These are phyloP conservation scores for carrot (Daucus carota) DNA, from an alignment of 129 eudicot genomes.

Conservation along the genomic window DH1_v3.0 NC_030385.2:41164001-41164500, in stretches of 20 bases:
- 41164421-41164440: background rate
- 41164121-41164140: slow-evolving; percentile 82
- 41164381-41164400: background rate
- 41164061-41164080: slow-evolving; percentile 33
- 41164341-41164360: slow-evolving; percentile 15
- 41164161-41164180: slow-evolving; percentile 39
- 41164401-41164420: background rate
- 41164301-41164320: slow-evolving; percentile 49
- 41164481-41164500: background rate
- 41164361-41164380: background rate
- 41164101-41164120: slow-evolving; percentile 51
- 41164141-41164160: slow-evolving; percentile 59
- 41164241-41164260: slow-evolving; percentile 6
- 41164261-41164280: slow-evolving; percentile 51
- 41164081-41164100: slow-evolving; percentile 36
- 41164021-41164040: slow-evolving; percentile 6
- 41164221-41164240: background rate
- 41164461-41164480: background rate
- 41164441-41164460: background rate
- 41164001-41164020: background rate
- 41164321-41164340: slow-evolving; percentile 58
- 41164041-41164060: slow-evolving; percentile 35
- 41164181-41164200: slow-evolving; percentile 1
- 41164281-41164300: slow-evolving; percentile 50
- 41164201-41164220: background rate